These are phyloP conservation scores for Sarocladiaceae sp. DNA, from an alignment of 2,329 filamentous ascomycete genomes.

Conservation along the genomic window DNA sequence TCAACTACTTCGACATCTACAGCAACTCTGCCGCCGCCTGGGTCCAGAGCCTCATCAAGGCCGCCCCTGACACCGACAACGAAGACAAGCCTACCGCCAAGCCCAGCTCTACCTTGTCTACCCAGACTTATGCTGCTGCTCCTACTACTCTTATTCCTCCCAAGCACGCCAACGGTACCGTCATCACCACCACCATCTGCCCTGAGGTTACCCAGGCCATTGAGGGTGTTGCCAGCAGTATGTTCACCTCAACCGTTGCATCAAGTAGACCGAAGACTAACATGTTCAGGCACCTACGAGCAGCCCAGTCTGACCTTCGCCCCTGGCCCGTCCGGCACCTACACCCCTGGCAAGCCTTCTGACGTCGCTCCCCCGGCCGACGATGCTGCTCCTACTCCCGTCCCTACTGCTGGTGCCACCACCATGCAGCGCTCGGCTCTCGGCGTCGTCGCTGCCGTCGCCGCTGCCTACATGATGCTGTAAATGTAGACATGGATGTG, in stretches of 20 bases:
- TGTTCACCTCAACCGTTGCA: background rate
- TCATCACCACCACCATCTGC: conserved; percentile 11
- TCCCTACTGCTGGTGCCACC: conserved; percentile 2
- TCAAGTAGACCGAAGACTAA: background rate
- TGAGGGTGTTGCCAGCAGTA: conserved; percentile 2
- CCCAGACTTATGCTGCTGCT: conserved; percentile 2
- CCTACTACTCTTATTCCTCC: conserved; percentile 7
- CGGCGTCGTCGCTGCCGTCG: background rate
- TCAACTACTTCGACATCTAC: conserved; percentile 32
- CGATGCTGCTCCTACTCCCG: conserved; percentile 5
- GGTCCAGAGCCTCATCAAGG: conserved; percentile 6
- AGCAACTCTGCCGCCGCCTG: conserved; percentile 16
- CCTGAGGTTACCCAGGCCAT: conserved; percentile 3
- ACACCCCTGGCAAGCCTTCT: background rate
- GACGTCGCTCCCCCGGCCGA: background rate
- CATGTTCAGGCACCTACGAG: background rate
- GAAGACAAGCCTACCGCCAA: background rate
- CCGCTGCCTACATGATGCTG: background rate
- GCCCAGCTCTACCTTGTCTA: background rate
- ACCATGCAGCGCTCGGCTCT: background rate
- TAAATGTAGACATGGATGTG: background rate
- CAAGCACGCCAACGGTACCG: conserved; percentile 9
- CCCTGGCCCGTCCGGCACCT: background rate
- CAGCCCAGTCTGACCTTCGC: background rate
- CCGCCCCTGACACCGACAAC: conserved; percentile 1